Evolutionary conservation across 495 filamentous ascomycete genomes (phyloP).

Genomic region (Podospora sp.): DNA sequence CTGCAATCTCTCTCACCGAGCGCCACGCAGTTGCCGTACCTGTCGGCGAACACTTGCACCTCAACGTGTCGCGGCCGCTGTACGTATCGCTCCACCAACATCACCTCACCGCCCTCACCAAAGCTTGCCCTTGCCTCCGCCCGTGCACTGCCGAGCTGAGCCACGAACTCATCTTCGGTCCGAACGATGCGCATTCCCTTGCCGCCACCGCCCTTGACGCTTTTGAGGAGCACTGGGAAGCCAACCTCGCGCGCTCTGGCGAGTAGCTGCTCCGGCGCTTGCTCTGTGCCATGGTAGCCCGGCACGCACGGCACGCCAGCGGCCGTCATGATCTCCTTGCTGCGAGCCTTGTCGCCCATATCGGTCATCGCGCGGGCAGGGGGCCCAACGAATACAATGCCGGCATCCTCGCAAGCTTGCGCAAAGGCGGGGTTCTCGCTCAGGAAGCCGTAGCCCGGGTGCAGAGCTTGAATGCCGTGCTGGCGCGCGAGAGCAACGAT

Average conservation of each 20-base stretch:
- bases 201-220: slow-evolving; percentile 93
- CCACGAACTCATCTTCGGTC: slow-evolving; percentile 73
- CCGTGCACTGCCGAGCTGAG: slow-evolving; percentile 82
- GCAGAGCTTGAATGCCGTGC: slow-evolving; percentile 83
- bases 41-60: slow-evolving; percentile 96
- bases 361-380: slow-evolving; percentile 91
- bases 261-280: slow-evolving; percentile 71
- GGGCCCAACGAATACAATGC: slow-evolving; percentile 92
- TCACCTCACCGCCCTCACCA: slow-evolving; percentile 81
- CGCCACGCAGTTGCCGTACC: slow-evolving; percentile 80
- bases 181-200: slow-evolving; percentile 98
- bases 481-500: slow-evolving; percentile 87
- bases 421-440: slow-evolving; percentile 95
- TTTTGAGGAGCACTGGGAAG: slow-evolving; percentile 95
- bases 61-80: slow-evolving; percentile 93
- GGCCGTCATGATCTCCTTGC: slow-evolving; percentile 91
- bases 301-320: slow-evolving; percentile 95
- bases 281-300: slow-evolving; percentile 88
- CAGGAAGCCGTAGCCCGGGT: slow-evolving; percentile 96
- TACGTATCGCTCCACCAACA: slow-evolving; percentile 96
- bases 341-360: slow-evolving; percentile 93
- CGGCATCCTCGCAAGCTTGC: slow-evolving; percentile 82
- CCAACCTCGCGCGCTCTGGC: slow-evolving; percentile 76
- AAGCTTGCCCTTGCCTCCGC: slow-evolving; percentile 90
- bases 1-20: slow-evolving; percentile 87